Conservation (phyloP, 257 asterid species). For the Ophiorrhiza pumila region DNA sequence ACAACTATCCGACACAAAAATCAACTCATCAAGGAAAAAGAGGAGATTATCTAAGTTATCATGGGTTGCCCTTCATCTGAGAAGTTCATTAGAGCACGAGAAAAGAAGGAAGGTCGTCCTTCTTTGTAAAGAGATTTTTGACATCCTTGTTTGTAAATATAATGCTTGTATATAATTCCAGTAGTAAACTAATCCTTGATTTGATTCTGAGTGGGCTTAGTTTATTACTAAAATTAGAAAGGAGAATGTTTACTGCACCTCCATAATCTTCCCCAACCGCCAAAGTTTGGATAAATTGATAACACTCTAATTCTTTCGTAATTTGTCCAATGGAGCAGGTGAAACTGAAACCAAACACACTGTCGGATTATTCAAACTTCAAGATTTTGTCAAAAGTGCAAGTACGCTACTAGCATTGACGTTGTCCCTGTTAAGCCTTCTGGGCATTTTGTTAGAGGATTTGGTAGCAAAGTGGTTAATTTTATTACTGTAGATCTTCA, state of each 20-base stretch:
- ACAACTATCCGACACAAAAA: neutral
- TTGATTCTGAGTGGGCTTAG: neutral
- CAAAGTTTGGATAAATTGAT: constrained; percentile 1
- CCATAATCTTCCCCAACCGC: neutral
- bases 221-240: neutral
- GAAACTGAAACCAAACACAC: constrained; percentile 52
- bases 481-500: constrained; percentile 14
- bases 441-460: constrained; percentile 34
- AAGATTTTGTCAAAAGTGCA: constrained; percentile 5
- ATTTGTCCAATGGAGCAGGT: constrained; percentile 60
- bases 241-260: neutral
- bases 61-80: neutral
- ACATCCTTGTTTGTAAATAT: neutral
- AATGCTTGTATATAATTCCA: constrained; percentile 9
- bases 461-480: constrained; percentile 58
- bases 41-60: neutral
- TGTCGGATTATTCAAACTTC: constrained; percentile 25
- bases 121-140: neutral
- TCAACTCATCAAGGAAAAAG: neutral
- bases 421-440: constrained; percentile 27
- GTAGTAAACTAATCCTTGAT: no score
- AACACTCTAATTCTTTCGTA: neutral
- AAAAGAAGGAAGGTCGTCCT: neutral
- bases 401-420: constrained; percentile 22
- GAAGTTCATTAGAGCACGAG: neutral